A percentile compares a stretch with the other conserved stretches of the same genome.
Evolutionary conservation across 2,329 filamentous ascomycete species (phyloP).

Genomic region (Emergomyces africanus): DNA sequence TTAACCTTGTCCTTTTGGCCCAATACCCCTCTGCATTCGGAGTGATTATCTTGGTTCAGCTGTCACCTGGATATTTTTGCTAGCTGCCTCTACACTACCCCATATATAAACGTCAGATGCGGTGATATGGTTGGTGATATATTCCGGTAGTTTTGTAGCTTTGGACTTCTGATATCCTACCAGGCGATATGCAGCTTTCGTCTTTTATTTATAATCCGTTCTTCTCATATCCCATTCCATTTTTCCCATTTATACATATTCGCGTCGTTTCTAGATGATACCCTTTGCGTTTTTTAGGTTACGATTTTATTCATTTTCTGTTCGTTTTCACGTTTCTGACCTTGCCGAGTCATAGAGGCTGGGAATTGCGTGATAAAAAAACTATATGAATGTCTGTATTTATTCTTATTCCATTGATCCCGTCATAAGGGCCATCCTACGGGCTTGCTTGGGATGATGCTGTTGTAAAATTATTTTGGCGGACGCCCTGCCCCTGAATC

Average conservation of each 20-base stretch:
- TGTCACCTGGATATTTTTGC: background rate
- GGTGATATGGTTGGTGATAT: background rate
- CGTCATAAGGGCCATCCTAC: background rate
- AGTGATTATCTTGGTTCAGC: background rate
- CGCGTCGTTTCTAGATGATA: background rate
- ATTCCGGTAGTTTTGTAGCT: background rate
- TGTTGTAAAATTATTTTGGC: background rate
- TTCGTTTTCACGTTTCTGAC: background rate
- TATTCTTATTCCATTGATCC: background rate
- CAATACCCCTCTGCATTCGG: background rate
- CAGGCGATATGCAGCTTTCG: background rate
- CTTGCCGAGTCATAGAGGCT: background rate
- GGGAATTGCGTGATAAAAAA: background rate
- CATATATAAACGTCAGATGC: background rate
- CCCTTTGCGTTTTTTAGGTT: background rate
- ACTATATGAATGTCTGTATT: background rate
- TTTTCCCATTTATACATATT: background rate
- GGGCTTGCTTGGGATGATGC: background rate
- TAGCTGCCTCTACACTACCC: no score
- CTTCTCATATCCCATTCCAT: background rate
- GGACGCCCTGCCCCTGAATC: background rate
- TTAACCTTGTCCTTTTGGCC: background rate
- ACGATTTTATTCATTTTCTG: background rate
- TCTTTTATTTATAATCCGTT: background rate
- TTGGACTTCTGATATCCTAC: background rate